Base-by-base conservation (phyloP, 169 alveolate genomes). In the Babesia gibsoni region DNA sequence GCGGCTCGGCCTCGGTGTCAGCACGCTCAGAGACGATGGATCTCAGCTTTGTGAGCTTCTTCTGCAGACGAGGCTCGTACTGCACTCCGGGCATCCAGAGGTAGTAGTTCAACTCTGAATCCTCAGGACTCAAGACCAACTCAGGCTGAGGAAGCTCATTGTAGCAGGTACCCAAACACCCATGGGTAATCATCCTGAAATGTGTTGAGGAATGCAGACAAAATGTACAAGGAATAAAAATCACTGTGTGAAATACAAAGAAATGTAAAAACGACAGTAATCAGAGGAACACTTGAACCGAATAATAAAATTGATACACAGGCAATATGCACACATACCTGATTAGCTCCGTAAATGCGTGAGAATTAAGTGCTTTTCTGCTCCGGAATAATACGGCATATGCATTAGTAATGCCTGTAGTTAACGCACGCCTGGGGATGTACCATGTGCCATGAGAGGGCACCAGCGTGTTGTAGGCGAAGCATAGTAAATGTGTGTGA, bases 71-170 rank as follows among this genome's bases (percentile, higher is more conserved):
- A 18, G 87, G 87, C 59, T 78, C 75, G 49, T 78, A 78, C 59
- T 78, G 66, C 30, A 67, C 66, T 8, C 87, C 87, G 8, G 87
- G 87, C 82, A 78, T 78, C 87, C 87, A 78, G 23, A 78, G 49
- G 67, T 50, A 78, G 56, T 78, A 78, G 75, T 78, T 78, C 49
- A 78, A 39, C 52, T 75, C 84, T 48, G 84, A 52, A 52, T 75
- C 84, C 73, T 75, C 84, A 12, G 84, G 84, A 27, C 77, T 39
- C 70, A 75, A 73, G 46, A 75, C 84, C 49, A 75, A 20, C 80
- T 75, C 84, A 16, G 84, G 84, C 80, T 75, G 84, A 50, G 84
- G 84, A 27, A 75, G 73, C 50, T 61, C 64, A 29, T 75, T 49
- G 73, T 75, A 75, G 54, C 84, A 75, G 73, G 67, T 65, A 18